Base-by-base conservation (phyloP, 2,329 filamentous ascomycete genomes). In the Penicillium sp. region DNA sequence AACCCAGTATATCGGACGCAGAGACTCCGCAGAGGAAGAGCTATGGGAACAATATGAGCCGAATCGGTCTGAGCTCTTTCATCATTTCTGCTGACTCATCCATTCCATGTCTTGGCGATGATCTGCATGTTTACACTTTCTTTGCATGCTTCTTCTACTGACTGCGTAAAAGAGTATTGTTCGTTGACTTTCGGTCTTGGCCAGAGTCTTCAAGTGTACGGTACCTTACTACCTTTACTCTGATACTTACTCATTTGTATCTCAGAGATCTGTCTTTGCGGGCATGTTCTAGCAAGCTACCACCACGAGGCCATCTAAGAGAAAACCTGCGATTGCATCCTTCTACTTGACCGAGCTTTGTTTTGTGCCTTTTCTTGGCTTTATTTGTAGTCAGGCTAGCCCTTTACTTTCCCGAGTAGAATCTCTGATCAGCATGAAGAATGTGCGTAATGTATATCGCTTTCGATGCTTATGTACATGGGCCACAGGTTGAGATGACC, bases 391-490 rank as follows among this genome's bases (percentile, higher is more conserved):
- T 35, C 25, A 18, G 29, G 27, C 18, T 25, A 8, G 14, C 18
- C 18, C 10, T n/a, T n/a, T 29, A 27, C 43, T 27, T 8, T 25
- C 13, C 30, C 27, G 19, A 12, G 5, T 11, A 31, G 22, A 16
- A 29, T 39, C n/a, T 27, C 29, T 41, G n/a, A 34, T 13, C 11
- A 29, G 35, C 38, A 14, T 19, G 12, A 48, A 29, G 11, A n/a
- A 45, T 34, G 27, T 2, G 13, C 25, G 18, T 50, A 57, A 57
- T 50, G 34, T 13, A 57, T 57, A 51, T 44, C 48, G 35, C 41
- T 52, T 43, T 46, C 46, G 46, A 40, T 49, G 45, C 35, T 36
- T 60, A 60, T 61, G 51, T 60, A 60, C 58, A 60, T 55, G 50
- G 42, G 46, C 33, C 48, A 35, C 29, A 35, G 38, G 25, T 39